Conservation (phyloP, 2,329 filamentous ascomycete genomes). For the Penicillium sp. region DNA sequence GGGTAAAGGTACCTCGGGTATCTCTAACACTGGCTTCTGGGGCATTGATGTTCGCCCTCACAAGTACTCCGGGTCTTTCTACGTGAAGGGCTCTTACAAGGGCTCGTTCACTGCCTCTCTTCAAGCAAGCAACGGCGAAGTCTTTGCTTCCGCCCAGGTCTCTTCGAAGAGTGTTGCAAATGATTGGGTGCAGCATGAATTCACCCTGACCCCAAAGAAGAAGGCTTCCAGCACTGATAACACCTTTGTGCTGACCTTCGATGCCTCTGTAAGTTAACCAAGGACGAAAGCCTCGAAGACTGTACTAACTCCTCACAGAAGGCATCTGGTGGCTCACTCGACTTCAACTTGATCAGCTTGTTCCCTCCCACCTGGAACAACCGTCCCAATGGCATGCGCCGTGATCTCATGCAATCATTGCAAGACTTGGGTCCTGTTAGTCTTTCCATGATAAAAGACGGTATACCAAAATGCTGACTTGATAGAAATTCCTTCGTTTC, state of each 20-base stretch:
- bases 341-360: conserved; percentile 60
- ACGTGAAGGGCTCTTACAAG: conserved; percentile 48
- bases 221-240: conserved; percentile 53
- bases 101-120: conserved; percentile 46
- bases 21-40: conserved; percentile 59
- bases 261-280: conserved; percentile 42
- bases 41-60: conserved; percentile 58
- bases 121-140: conserved; percentile 48
- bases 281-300: accelerated
- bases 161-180: conserved; percentile 47
- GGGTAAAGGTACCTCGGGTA: conserved; percentile 52
- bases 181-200: conserved; percentile 50
- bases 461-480: neutral
- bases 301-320: conserved; percentile 29
- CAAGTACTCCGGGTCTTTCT: conserved; percentile 59
- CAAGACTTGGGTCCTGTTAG: conserved; percentile 34
- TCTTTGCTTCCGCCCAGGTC: conserved; percentile 38
- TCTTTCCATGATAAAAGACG: neutral
- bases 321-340: conserved; percentile 48
- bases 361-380: conserved; percentile 63
- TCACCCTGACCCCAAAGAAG: conserved; percentile 34
- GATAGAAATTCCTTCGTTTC: conserved; percentile 55
- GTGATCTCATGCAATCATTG: conserved; percentile 56
- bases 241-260: conserved; percentile 58
- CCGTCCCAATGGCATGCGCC: conserved; percentile 58